These are phyloP conservation scores for Nothopassalora personata DNA, from an alignment of 2,329 filamentous ascomycete genomes.

Conservation along the genomic window DNA sequence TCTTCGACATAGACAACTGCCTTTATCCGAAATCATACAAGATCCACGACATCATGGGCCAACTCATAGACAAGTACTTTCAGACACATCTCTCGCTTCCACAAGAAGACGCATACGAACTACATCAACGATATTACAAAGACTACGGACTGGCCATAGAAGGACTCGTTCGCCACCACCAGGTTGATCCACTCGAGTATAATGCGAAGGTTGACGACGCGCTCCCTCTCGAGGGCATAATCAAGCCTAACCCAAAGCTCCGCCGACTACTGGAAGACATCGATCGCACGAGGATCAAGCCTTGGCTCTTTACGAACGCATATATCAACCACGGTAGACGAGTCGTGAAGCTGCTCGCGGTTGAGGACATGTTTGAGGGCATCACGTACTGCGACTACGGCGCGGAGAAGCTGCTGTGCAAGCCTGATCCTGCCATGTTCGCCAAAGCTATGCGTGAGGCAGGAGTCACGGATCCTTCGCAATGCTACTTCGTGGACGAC, in stretches of 20 bases:
- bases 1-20: slow-evolving; percentile 98
- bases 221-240: slow-evolving; percentile 75
- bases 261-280: slow-evolving; percentile 74
- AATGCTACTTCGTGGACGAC: slow-evolving; percentile 95
- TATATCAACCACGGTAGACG: slow-evolving; percentile 82
- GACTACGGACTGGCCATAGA: slow-evolving; percentile 97
- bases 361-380: slow-evolving; percentile 90
- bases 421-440: slow-evolving; percentile 78
- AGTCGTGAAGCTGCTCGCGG: slow-evolving; percentile 71
- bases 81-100: slow-evolving; percentile 66
- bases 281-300: slow-evolving; percentile 73
- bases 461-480: slow-evolving; percentile 58
- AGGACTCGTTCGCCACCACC: slow-evolving; percentile 85
- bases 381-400: slow-evolving; percentile 92
- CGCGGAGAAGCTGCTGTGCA: slow-evolving; percentile 70
- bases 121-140: slow-evolving; percentile 89
- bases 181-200: slow-evolving; percentile 92
- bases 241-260: slow-evolving; percentile 71
- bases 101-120: slow-evolving; percentile 70
- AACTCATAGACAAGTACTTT: slow-evolving; percentile 67
- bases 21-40: slow-evolving; percentile 74
- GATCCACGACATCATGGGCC: slow-evolving; percentile 83
- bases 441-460: slow-evolving; percentile 84
- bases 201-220: slow-evolving; percentile 94
- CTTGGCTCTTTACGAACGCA: slow-evolving; percentile 96